phyloP scores from a whole-genome alignment of 441 rosid species.

The Viola pubescens region DNA sequence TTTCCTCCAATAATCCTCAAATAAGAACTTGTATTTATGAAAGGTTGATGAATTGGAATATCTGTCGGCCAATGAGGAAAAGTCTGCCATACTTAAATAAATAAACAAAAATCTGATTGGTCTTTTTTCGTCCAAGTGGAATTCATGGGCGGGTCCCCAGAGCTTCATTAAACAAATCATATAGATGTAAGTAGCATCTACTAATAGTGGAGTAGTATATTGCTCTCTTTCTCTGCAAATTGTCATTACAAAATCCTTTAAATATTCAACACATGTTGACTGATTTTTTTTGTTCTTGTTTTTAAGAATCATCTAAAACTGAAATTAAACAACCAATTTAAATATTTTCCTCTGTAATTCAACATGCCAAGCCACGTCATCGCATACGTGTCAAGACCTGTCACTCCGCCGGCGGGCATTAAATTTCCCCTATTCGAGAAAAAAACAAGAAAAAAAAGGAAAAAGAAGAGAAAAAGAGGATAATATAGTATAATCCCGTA shows the following conservation, averaged over 20 bases:
- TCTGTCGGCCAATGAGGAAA: constrained; percentile 20
- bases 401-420: constrained; percentile 4
- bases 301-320: too few relatives aligned
- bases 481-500: too few relatives aligned
- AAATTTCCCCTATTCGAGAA: not conserved
- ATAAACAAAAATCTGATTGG: constrained; percentile 4
- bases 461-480: too few relatives aligned
- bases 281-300: too few relatives aligned
- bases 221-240: not conserved
- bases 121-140: not conserved
- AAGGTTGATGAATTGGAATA: constrained; percentile 10
- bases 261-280: too few relatives aligned
- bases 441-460: too few relatives aligned
- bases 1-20: constrained; percentile 1
- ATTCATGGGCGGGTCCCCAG: not conserved
- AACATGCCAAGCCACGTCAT: constrained; percentile 14
- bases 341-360: not conserved
- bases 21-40: not conserved
- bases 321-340: too few relatives aligned
- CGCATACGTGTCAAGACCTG: constrained; percentile 17
- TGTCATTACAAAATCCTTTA: too few relatives aligned
- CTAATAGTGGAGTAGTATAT: too few relatives aligned
- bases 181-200: too few relatives aligned
- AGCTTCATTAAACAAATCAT: not conserved
- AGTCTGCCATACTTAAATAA: not conserved